Evolutionary conservation across 495 filamentous ascomycete genomes (phyloP).

Genomic region (Podospora conica): DNA sequence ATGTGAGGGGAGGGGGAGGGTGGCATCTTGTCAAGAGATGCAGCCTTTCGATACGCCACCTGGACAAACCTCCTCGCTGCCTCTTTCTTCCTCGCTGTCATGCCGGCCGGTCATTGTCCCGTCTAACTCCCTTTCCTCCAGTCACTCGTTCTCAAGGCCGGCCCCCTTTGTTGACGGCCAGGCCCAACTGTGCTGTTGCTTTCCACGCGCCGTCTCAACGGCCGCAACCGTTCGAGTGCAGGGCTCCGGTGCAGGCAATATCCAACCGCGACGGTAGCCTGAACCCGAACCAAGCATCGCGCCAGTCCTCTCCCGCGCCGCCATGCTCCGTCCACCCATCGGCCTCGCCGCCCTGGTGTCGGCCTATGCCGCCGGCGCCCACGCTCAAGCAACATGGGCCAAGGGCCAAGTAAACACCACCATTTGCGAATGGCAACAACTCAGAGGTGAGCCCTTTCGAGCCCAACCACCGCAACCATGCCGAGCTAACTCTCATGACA

Average conservation of each 20-base stretch:
- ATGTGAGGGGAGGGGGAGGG: not conserved
- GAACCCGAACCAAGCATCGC: not conserved
- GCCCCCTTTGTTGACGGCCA: not conserved
- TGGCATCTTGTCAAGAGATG: not conserved
- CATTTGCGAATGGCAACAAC: slow-evolving; percentile 52
- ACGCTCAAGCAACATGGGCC: slow-evolving; percentile 34
- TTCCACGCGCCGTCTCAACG: not conserved
- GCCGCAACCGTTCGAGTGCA: not conserved
- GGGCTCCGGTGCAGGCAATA: not conserved
- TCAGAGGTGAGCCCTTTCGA: slow-evolving; percentile 41
- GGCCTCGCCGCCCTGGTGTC: slow-evolving; percentile 17
- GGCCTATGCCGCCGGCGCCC: slow-evolving; percentile 20
- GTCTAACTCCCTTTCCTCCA: not conserved
- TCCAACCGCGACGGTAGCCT: not conserved
- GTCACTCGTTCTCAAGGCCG: not conserved
- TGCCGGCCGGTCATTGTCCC: not conserved
- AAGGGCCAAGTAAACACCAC: slow-evolving; percentile 44
- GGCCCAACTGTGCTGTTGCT: not conserved
- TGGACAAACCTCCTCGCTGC: not conserved
- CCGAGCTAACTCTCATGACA: slow-evolving; percentile 27
- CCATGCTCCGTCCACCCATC: slow-evolving; percentile 15
- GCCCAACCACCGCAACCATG: no score
- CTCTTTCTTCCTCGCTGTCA: not conserved
- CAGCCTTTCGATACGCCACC: not conserved
- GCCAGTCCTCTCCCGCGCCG: not conserved